Evolutionary conservation across 202 grass and related monocot species (phyloP).

Genomic region (Panicum virgatum): DNA sequence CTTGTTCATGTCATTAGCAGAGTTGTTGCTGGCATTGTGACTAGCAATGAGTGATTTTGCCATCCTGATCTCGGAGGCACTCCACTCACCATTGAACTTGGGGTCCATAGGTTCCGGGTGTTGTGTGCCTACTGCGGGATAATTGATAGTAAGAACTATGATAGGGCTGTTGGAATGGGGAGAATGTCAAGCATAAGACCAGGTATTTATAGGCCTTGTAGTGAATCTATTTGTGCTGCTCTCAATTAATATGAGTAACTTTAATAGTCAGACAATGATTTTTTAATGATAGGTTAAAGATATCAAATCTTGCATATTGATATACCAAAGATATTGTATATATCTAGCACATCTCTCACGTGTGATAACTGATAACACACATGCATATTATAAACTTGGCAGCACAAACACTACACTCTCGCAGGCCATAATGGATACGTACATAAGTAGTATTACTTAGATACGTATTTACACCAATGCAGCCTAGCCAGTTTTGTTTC

Average conservation of each 20-base stretch:
- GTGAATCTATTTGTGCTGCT: not conserved
- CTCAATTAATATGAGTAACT: not conserved
- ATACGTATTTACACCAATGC: too few species aligned
- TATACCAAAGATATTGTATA: not conserved
- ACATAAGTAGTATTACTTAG: too few species aligned
- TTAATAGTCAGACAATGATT: not conserved
- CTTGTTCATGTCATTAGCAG: not conserved
- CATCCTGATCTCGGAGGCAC: not conserved
- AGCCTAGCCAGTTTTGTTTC: not conserved
- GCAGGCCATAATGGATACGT: not conserved
- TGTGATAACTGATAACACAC: too few species aligned
- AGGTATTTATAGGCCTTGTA: slow-evolving; percentile 11
- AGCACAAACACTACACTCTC: not conserved
- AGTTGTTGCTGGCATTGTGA: too few species aligned
- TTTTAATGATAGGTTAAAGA: not conserved
- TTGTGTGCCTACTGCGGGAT: not conserved
- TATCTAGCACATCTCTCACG: too few species aligned
- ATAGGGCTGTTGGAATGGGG: not conserved
- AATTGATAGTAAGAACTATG: not conserved
- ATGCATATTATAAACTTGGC: not conserved
- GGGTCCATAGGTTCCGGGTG: not conserved
- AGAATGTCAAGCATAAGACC: not conserved
- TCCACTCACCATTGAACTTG: slow-evolving; percentile 28
- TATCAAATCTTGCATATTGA: not conserved
- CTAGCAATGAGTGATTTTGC: slow-evolving; percentile 13